Evolutionary conservation across 805 yeast species (phyloP), one percentile per base, ranked within the genome.

Genomic region (Nakazawaea wyomingensis): DNA sequence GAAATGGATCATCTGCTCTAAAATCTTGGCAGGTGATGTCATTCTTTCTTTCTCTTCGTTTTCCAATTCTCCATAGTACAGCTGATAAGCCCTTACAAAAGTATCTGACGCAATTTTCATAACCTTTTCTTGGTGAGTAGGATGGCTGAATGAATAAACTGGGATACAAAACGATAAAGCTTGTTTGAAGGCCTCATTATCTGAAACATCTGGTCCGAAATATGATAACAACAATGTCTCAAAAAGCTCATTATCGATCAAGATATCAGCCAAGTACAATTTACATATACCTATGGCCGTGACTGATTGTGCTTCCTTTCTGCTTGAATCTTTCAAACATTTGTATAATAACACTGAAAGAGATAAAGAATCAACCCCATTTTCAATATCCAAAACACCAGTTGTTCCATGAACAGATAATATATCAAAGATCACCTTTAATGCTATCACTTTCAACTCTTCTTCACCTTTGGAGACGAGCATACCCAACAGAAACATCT

Each of bases 261-360:
- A 71, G 17, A 85, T 73, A 50, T 85, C 95, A 13, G 91, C 84
- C 41, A 93, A 67, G 52, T 82, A 78, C 39, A 91, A 65, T 63
- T 91, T 90, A 54, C 90, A 85, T 20, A 90, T 65, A 0, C 96
- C 95, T 54, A 87, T 95, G 0, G 91, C 96, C 8, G 91, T 84
- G 1, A 79, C 70, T 0, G 91, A 80, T 57, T 87, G 96, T 16
- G 88, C 71, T 21, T 72, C 74, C 1, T 85, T 85, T 50, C 75
- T 65, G 4, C 72, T 73, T 45, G 66, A 66, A 49, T 72, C 72
- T 54, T 77, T 74, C 50, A 85, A 64, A 1, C 82, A 74, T 56
- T 80, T 76, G 64, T 80, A 83, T 48, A 85, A 82, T 22, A 86
- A 64, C 55, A 82, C 77, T 47, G 85, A 86, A 44, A 84, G 65